Evolutionary conservation across 495 filamentous ascomycete species (phyloP).

Genomic region (Penicillium malachiteum): DNA sequence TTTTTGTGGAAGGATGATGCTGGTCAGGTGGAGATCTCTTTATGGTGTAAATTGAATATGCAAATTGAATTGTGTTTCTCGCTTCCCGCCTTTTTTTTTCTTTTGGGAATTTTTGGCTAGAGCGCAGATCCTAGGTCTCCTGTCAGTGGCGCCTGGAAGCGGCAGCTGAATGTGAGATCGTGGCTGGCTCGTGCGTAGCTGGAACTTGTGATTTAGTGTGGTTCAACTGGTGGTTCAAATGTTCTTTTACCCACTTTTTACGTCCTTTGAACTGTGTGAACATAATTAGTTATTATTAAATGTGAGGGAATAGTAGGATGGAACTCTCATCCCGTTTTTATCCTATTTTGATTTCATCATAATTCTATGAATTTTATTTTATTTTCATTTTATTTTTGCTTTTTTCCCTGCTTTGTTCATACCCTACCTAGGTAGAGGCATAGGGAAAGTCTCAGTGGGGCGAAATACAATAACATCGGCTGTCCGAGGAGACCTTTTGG

Average conservation of each 20-base stretch:
- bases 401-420: neutral
- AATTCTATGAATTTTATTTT: neutral
- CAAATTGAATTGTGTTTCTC: too few species aligned
- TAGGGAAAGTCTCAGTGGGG: neutral
- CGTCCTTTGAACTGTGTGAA: neutral
- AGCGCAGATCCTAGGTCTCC: conserved; percentile 9
- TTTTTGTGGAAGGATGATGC: neutral
- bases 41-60: too few species aligned
- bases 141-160: conserved; percentile 30
- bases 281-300: neutral
- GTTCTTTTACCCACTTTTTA: neutral
- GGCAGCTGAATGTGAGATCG: conserved; percentile 34
- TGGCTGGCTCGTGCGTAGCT: conserved; percentile 21
- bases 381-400: neutral
- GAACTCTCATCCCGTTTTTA: neutral
- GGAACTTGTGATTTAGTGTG: conserved; percentile 4
- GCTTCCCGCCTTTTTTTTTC: neutral
- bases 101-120: neutral
- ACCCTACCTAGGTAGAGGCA: too few species aligned
- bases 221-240: neutral
- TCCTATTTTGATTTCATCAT: too few species aligned
- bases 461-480: conserved; percentile 1
- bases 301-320: neutral
- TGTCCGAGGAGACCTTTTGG: neutral
- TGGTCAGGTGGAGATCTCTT: too few species aligned